Evolutionary conservation across 2,329 filamentous ascomycete genomes (phyloP).

Genomic region (Aciculosporium take): DNA sequence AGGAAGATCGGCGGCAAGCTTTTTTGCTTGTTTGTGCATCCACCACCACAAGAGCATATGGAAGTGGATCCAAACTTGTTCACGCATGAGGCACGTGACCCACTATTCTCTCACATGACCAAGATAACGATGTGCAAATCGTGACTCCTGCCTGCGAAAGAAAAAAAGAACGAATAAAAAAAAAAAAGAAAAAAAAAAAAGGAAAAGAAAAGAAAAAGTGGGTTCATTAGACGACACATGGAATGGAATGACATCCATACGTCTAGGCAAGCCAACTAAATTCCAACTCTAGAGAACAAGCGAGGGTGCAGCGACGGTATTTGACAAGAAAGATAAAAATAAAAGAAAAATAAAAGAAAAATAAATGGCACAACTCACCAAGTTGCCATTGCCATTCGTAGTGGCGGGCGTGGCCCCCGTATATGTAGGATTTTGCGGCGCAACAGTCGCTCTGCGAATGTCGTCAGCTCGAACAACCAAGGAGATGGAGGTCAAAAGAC

Average conservation of each 20-base stretch:
- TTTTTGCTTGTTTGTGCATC: conserved; percentile 4
- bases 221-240: neutral
- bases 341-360: no score
- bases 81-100: conserved; percentile 19
- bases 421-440: conserved; percentile 13
- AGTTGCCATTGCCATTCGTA: conserved; percentile 24
- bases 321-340: neutral
- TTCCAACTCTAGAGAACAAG: neutral
- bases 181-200: no score
- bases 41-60: neutral
- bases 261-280: neutral
- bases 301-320: neutral
- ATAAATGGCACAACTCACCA: conserved; percentile 21
- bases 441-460: conserved; percentile 8
- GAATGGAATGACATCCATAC: neutral
- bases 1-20: conserved; percentile 20
- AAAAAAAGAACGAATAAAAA: no score
- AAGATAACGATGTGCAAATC: conserved; percentile 1
- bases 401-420: conserved; percentile 24
- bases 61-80: neutral
- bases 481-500: neutral
- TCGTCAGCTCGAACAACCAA: conserved; percentile 5
- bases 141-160: neutral
- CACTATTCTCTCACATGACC: conserved; percentile 7
- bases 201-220: no score